These are phyloP conservation scores for Leccinum solheimii DNA, from an alignment of 1,284 basidiomycete genomes.

Conservation along the genomic window DNA sequence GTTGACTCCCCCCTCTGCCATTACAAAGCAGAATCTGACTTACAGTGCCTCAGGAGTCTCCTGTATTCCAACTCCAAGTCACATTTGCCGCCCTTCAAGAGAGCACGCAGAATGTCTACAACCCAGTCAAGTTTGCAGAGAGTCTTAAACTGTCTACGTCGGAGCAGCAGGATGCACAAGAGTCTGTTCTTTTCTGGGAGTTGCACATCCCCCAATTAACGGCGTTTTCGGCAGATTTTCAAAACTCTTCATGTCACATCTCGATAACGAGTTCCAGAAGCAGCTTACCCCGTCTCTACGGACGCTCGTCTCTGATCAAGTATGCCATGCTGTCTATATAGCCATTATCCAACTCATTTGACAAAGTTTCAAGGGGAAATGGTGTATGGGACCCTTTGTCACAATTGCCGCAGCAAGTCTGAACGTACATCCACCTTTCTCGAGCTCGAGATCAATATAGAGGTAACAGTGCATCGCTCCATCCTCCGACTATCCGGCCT, in stretches of 20 bases:
- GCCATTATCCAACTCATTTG: neutral
- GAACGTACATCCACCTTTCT: slow-evolving; percentile 70
- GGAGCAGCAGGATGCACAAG: slow-evolving; percentile 93
- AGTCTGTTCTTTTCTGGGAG: slow-evolving; percentile 51
- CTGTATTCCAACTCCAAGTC: slow-evolving; percentile 71
- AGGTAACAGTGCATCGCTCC: slow-evolving; percentile 37
- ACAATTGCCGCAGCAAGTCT: slow-evolving; percentile 65
- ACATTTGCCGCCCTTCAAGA: slow-evolving; percentile 83
- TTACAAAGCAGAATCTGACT: slow-evolving; percentile 9
- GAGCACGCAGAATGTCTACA: slow-evolving; percentile 67
- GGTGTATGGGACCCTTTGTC: slow-evolving; percentile 77
- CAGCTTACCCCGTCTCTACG: slow-evolving; percentile 61
- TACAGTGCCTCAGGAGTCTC: slow-evolving; percentile 54
- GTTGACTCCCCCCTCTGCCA: slow-evolving; percentile 8
- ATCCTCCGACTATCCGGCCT: neutral
- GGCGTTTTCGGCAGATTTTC: slow-evolving; percentile 66
- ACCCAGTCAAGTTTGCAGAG: slow-evolving; percentile 81
- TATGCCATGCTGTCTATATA: slow-evolving; percentile 27
- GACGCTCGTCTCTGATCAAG: slow-evolving; percentile 72
- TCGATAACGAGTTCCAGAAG: slow-evolving; percentile 82
- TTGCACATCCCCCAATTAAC: slow-evolving; percentile 11
- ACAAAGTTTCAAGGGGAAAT: slow-evolving; percentile 82
- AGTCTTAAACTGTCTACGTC: slow-evolving; percentile 75
- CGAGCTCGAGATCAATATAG: slow-evolving; percentile 83
- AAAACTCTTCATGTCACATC: slow-evolving; percentile 87